phyloP scores from a whole-genome alignment of 495 filamentous ascomycete species.

The Letharia columbiana region DNA sequence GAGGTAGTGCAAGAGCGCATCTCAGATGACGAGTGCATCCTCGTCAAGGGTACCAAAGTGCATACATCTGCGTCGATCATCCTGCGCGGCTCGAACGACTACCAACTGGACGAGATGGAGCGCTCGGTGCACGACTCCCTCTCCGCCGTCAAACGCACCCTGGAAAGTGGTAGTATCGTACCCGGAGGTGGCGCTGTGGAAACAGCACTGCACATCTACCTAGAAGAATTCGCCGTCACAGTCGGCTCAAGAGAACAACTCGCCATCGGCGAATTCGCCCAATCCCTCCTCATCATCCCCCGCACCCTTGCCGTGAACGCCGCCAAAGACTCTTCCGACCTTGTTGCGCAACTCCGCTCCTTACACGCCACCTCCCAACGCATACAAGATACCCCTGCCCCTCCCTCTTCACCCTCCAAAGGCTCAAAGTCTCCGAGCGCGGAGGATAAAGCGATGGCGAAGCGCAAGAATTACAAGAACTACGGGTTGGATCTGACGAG shows the following conservation, averaged over 20 bases:
- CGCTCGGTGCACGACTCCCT: constrained; percentile 94
- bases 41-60: constrained; percentile 91
- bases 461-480: constrained; percentile 96
- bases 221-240: constrained; percentile 98
- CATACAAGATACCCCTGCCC: constrained; percentile 63
- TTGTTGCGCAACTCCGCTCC: constrained; percentile 90
- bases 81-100: constrained; percentile 92
- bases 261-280: constrained; percentile 94
- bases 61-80: constrained; percentile 94
- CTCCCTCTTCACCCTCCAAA: constrained; percentile 22
- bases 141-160: constrained; percentile 90
- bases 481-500: constrained; percentile 88
- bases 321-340: constrained; percentile 88
- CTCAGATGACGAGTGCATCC: constrained; percentile 96
- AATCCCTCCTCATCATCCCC: constrained; percentile 87
- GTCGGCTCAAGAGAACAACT: constrained; percentile 96
- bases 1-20: constrained; percentile 96
- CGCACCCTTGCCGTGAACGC: constrained; percentile 97
- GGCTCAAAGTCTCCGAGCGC: constrained; percentile 12
- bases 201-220: constrained; percentile 97
- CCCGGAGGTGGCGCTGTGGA: constrained; percentile 95
- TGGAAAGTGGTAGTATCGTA: constrained; percentile 95
- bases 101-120: constrained; percentile 98
- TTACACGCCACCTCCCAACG: constrained; percentile 91
- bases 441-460: constrained; percentile 62